Conservation (phyloP, 2,329 filamentous ascomycete genomes). For the Hyphodiscus sp. region DNA sequence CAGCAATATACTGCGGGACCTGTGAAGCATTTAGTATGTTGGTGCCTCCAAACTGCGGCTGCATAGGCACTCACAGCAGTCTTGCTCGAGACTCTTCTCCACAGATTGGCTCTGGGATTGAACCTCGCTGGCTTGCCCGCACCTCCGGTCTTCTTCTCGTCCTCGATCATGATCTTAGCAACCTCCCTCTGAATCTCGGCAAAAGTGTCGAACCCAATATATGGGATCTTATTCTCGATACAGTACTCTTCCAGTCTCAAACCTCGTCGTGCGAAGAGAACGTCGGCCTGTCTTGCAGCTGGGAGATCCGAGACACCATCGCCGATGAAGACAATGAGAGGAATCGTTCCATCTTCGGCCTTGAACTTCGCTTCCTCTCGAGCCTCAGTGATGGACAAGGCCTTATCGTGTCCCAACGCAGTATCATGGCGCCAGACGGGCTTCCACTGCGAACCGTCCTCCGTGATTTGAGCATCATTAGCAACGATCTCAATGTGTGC, state of each 20-base stretch:
- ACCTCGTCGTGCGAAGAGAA: constrained; percentile 61
- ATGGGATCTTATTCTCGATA: constrained; percentile 51
- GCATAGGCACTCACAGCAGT: constrained; percentile 33
- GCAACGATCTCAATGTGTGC: constrained; percentile 60
- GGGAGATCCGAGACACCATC: constrained; percentile 63
- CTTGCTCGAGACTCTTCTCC: constrained; percentile 56
- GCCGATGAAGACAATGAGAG: constrained; percentile 63
- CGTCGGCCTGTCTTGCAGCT: constrained; percentile 59
- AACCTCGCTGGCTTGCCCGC: constrained; percentile 52
- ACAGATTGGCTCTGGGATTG: constrained; percentile 63
- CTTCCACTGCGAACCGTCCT: constrained; percentile 55
- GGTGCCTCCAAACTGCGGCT: background rate
- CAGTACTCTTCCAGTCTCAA: constrained; percentile 62
- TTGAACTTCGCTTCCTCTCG: constrained; percentile 46
- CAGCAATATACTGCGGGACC: constrained; percentile 42
- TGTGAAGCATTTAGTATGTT: constrained; percentile 2
- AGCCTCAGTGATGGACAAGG: constrained; percentile 55
- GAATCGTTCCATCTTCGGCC: constrained; percentile 54
- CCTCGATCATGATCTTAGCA: constrained; percentile 49
- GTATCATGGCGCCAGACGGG: constrained; percentile 61
- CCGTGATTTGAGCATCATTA: constrained; percentile 55
- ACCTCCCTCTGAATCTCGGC: constrained; percentile 58
- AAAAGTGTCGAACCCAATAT: constrained; percentile 60
- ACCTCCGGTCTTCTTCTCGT: constrained; percentile 54
- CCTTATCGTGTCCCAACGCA: constrained; percentile 62